phyloP scores from a whole-genome alignment of 306 rosid species.

The peach (Prunus persica) region DNA sequence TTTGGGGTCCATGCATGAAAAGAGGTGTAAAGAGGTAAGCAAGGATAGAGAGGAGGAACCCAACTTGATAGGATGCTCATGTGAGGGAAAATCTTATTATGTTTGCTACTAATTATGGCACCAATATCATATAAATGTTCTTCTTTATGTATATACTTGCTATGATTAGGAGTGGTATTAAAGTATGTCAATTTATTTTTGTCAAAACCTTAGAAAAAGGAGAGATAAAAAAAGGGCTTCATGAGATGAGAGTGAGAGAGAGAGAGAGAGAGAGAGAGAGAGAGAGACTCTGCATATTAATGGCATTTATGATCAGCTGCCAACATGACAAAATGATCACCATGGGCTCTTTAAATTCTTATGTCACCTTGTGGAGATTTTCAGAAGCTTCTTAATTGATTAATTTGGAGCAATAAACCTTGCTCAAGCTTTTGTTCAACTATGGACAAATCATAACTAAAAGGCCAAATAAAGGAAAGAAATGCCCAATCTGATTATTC shows the following conservation, averaged over 20 bases:
- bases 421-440: background rate
- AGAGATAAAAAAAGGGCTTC: background rate
- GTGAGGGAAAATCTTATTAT: constrained; percentile 55
- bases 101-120: constrained; percentile 59
- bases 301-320: constrained; percentile 8
- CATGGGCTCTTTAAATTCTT: constrained; percentile 9
- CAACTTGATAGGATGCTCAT: constrained; percentile 59
- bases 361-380: background rate
- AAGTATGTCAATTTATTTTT: constrained; percentile 36
- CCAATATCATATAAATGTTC: constrained; percentile 23
- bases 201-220: constrained; percentile 21
- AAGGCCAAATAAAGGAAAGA: background rate
- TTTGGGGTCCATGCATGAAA: constrained; percentile 45
- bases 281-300: constrained; percentile 1
- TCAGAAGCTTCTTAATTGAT: background rate
- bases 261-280: background rate
- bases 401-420: background rate
- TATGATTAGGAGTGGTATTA: constrained; percentile 69
- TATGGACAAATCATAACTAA: too few species aligned
- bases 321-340: constrained; percentile 19
- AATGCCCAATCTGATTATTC: background rate
- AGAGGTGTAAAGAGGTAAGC: constrained; percentile 61
- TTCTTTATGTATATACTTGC: constrained; percentile 16
- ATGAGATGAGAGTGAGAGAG: background rate
- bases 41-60: constrained; percentile 29